A percentile compares a stretch with the other conserved stretches of the same genome.
Conservation (phyloP, 1,139 yeast species). For the Hansenula lynferdii region DNA sequence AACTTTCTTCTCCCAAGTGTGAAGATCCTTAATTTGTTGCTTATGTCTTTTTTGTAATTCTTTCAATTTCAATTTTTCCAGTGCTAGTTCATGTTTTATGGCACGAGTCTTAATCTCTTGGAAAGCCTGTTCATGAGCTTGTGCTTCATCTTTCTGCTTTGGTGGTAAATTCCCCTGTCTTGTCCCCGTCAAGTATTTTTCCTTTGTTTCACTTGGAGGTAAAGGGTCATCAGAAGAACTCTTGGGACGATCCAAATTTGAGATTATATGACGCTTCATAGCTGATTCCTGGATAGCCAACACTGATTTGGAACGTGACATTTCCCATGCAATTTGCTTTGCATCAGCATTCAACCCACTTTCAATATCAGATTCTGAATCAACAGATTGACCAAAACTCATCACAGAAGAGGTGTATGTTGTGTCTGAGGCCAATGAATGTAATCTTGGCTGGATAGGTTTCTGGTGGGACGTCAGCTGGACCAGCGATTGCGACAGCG, state of each 20-base stretch:
- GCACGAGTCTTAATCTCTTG: conserved; percentile 47
- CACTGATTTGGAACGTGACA: conserved; percentile 28
- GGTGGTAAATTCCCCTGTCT: conserved; percentile 70
- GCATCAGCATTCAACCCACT: conserved; percentile 38
- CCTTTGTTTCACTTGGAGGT: conserved; percentile 23
- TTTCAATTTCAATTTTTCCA: conserved; percentile 28
- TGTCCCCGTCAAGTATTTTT: conserved; percentile 40
- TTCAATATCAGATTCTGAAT: conserved; percentile 11
- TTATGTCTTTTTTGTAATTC: conserved; percentile 26
- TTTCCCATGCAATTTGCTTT: conserved; percentile 36
- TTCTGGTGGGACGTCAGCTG: conserved; percentile 16
- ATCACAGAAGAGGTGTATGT: conserved; percentile 43
- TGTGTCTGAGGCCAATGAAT: conserved; percentile 29
- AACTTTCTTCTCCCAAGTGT: conserved; percentile 42
- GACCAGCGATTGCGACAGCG: conserved; percentile 46
- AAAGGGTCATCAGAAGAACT: conserved; percentile 10
- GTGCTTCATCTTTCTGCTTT: conserved; percentile 48
- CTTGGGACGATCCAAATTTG: conserved; percentile 20
- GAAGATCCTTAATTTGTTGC: conserved; percentile 31
- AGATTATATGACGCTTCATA: conserved; percentile 31
- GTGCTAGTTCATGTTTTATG: conserved; percentile 33
- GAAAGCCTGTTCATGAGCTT: conserved; percentile 52
- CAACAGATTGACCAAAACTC: conserved; percentile 13
- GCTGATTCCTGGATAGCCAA: conserved; percentile 36
- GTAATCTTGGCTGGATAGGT: conserved; percentile 11